phyloP scores from a whole-genome alignment of 2,329 filamentous ascomycete species.

The Cercospora janseana region DNA sequence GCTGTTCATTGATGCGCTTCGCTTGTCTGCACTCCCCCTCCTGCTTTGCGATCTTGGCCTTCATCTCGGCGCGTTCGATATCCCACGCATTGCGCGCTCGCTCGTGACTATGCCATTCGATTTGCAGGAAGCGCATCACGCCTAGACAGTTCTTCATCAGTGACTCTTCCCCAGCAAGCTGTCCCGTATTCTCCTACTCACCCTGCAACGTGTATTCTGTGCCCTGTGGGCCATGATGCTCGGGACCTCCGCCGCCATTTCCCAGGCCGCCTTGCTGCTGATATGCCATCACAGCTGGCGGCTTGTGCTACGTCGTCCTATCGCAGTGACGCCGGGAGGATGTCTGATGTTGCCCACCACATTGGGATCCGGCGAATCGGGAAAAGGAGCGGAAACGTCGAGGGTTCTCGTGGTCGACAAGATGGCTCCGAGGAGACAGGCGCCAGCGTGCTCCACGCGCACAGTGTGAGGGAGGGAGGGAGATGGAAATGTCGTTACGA shows the following conservation, averaged over 20 bases:
- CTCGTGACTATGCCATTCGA: slow-evolving; percentile 98
- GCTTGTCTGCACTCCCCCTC: slow-evolving; percentile 86
- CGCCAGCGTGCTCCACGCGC: too few relatives aligned
- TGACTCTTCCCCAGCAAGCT: slow-evolving; percentile 2
- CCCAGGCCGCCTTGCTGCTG: slow-evolving; percentile 65
- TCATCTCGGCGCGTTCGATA: slow-evolving; percentile 99
- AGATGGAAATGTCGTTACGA: too few relatives aligned
- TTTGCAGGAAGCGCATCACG: slow-evolving; percentile 98
- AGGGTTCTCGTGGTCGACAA: too few relatives aligned
- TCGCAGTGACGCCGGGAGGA: slow-evolving; percentile 10
- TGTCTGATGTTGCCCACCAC: slow-evolving; percentile 6
- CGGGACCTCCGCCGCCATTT: slow-evolving; percentile 53
- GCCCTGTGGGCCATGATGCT: slow-evolving; percentile 54
- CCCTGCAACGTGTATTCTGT: slow-evolving; percentile 73
- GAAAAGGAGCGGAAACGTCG: slow-evolving; percentile 13
- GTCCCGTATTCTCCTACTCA: slow-evolving; percentile 43
- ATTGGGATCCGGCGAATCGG: slow-evolving; percentile 16
- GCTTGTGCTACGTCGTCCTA: slow-evolving; percentile 9
- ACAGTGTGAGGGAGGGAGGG: too few relatives aligned
- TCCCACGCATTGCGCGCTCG: slow-evolving; percentile 98
- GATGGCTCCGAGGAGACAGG: too few relatives aligned
- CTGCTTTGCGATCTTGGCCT: slow-evolving; percentile 88
- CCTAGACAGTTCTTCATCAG: slow-evolving; percentile 52
- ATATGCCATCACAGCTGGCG: slow-evolving; percentile 59
- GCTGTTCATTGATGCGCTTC: slow-evolving; percentile 81